Conservation (phyloP, 2,329 filamentous ascomycete genomes). For the Capronia epimyces region DNA sequence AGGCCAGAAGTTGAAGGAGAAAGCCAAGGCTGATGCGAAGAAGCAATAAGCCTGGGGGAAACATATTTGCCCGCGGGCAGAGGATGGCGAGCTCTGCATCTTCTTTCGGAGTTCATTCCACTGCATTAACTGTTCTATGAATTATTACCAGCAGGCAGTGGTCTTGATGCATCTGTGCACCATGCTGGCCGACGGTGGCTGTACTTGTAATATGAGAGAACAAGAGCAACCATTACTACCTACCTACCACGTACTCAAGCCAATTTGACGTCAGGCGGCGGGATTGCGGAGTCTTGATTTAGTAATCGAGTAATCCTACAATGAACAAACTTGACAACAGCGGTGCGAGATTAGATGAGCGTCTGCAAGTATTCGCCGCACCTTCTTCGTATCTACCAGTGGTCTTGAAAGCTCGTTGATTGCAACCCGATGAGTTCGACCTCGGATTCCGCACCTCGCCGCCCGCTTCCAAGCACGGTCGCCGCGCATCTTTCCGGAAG, state of each 20-base stretch:
- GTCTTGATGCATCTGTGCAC: background rate
- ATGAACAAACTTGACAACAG: background rate
- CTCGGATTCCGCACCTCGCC: conserved; percentile 8
- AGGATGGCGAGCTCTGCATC: background rate
- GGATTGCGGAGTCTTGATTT: background rate
- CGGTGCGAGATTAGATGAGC: background rate
- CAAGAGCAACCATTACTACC: background rate
- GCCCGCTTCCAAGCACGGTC: conserved; percentile 21
- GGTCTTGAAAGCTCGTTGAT: background rate
- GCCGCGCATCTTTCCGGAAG: conserved; percentile 23
- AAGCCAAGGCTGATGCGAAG: conserved; percentile 33
- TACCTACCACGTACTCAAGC: background rate
- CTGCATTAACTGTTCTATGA: background rate
- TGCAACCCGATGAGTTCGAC: conserved; percentile 1
- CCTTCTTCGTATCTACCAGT: too few relatives aligned
- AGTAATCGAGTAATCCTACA: background rate
- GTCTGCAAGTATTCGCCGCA: background rate
- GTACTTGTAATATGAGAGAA: background rate
- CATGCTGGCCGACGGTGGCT: background rate
- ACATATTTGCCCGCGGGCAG: background rate
- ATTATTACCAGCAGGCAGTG: background rate
- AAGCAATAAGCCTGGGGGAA: background rate
- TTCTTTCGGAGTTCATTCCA: background rate
- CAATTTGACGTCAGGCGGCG: background rate
- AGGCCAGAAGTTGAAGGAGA: conserved; percentile 54